phyloP scores from a whole-genome alignment of 805 yeast species.

The Dipodascus geniculatus region DNA sequence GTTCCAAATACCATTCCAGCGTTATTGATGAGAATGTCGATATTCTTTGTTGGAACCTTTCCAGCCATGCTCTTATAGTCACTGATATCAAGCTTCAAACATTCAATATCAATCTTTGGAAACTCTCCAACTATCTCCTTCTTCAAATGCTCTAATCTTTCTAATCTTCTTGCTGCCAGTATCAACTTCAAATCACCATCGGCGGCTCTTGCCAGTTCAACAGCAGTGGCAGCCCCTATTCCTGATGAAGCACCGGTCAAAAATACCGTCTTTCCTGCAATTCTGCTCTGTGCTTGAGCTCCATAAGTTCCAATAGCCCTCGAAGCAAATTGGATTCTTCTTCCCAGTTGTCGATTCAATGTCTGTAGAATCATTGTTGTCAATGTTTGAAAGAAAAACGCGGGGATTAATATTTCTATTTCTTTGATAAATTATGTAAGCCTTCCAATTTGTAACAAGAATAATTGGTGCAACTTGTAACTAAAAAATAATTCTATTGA shows the following conservation, averaged over 20 bases:
- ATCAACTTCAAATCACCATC: conserved; percentile 60
- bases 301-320: conserved; percentile 28
- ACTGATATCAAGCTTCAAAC: conserved; percentile 46
- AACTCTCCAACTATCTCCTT: conserved; percentile 33
- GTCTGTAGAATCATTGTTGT: neutral
- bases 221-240: conserved; percentile 86
- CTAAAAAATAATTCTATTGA: too few species aligned
- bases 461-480: too few species aligned
- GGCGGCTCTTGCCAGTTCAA: conserved; percentile 69
- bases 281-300: conserved; percentile 61
- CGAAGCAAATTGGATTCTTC: too few species aligned
- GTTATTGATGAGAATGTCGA: conserved; percentile 54
- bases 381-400: neutral
- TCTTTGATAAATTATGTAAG: too few species aligned
- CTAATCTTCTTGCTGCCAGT: conserved; percentile 68
- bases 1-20: conserved; percentile 66
- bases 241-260: conserved; percentile 98
- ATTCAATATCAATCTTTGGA: conserved; percentile 40
- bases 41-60: conserved; percentile 35
- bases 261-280: conserved; percentile 65
- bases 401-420: too few species aligned
- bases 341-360: too few species aligned
- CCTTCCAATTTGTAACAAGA: too few species aligned
- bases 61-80: conserved; percentile 36
- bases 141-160: conserved; percentile 41